Evolutionary conservation across 2,329 filamentous ascomycete species (phyloP).

Genomic region (Colletotrichum godetiae): DNA sequence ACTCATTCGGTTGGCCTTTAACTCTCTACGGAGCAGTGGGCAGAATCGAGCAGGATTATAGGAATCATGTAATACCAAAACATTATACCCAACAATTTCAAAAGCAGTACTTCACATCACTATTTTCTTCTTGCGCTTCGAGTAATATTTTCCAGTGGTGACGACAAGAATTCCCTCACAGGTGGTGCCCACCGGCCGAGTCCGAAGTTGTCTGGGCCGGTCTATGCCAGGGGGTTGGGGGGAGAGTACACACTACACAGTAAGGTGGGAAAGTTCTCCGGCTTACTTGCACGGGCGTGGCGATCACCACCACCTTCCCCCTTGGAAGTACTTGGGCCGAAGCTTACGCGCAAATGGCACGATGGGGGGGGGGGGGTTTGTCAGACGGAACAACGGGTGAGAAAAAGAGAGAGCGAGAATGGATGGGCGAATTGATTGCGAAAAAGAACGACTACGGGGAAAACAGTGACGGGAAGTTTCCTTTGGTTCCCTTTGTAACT

Average conservation of each 20-base stretch:
- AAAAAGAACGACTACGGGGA: neutral
- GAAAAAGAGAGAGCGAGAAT: neutral
- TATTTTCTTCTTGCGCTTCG: neutral
- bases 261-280: neutral
- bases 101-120: constrained; percentile 4
- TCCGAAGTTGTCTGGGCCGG: neutral
- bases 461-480: neutral
- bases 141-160: neutral
- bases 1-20: neutral
- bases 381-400: neutral
- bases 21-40: constrained; percentile 13
- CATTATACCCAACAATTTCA: constrained; percentile 30
- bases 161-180: neutral
- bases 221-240: constrained; percentile 14
- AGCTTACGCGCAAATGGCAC: constrained; percentile 9
- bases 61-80: constrained; percentile 34
- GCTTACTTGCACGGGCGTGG: constrained; percentile 6
- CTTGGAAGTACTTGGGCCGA: constrained; percentile 22
- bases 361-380: neutral
- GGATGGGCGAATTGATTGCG: neutral
- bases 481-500: neutral
- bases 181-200: neutral
- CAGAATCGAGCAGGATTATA: constrained; percentile 27
- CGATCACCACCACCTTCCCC: constrained; percentile 25
- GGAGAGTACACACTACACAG: neutral